phyloP scores from a whole-genome alignment of 768 basidiomycete species.

The Lyophyllum shimeji region DNA sequence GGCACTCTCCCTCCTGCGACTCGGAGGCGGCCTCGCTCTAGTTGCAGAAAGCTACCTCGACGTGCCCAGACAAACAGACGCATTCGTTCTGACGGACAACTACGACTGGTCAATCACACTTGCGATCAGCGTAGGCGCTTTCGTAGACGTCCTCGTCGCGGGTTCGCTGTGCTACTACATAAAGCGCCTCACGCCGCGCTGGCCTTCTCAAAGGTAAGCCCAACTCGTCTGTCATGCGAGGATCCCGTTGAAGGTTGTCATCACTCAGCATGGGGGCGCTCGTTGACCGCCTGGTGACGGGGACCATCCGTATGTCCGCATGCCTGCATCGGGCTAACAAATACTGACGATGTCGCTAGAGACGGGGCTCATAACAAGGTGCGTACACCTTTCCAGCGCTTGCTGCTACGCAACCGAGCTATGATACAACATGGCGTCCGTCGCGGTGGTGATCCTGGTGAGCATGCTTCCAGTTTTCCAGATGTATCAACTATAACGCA shows the following conservation, averaged over 20 bases:
- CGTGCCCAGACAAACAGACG: slow-evolving; percentile 21
- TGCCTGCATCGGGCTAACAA: not conserved
- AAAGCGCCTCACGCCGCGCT: slow-evolving; percentile 4
- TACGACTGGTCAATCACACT: slow-evolving; percentile 26
- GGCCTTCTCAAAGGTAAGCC: slow-evolving; percentile 9
- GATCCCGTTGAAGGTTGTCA: too few species aligned
- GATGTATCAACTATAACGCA: not conserved
- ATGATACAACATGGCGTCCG: slow-evolving; percentile 22
- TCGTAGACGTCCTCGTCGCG: slow-evolving; percentile 24
- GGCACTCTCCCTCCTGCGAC: slow-evolving; percentile 17
- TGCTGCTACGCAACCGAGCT: too few species aligned
- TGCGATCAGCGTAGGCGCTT: slow-evolving; percentile 19
- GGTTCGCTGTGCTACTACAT: slow-evolving; percentile 21
- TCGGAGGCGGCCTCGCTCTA: slow-evolving; percentile 17
- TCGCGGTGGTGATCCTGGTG: slow-evolving; percentile 22
- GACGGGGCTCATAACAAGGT: slow-evolving; percentile 25
- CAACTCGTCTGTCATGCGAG: too few species aligned
- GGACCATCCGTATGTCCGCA: slow-evolving; percentile 24
- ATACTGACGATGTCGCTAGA: slow-evolving; percentile 5
- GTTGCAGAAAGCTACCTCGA: slow-evolving; percentile 21
- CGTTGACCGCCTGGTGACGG: slow-evolving; percentile 22
- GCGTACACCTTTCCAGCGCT: too few species aligned
- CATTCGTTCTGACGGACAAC: slow-evolving; percentile 15
- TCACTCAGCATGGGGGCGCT: slow-evolving; percentile 19
- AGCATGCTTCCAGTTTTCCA: not conserved